Evolutionary conservation across 1,284 basidiomycete species (phyloP).

Genomic region (Cystobasidium slooffiae): DNA sequence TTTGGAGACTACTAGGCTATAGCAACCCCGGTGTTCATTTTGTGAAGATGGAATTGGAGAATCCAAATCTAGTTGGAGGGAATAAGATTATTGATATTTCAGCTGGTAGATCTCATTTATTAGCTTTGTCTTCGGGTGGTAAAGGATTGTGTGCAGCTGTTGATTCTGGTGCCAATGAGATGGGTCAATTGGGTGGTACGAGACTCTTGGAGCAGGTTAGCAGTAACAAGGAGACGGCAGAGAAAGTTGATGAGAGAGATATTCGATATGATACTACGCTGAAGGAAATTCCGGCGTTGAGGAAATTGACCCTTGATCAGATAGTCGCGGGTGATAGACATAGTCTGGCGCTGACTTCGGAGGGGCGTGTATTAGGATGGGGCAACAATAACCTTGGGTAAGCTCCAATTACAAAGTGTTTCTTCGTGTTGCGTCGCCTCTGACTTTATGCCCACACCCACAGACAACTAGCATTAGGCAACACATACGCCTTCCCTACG

Average conservation of each 20-base stretch:
- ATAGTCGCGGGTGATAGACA: constrained; percentile 74
- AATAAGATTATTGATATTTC: constrained; percentile 71
- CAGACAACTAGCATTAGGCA: constrained; percentile 63
- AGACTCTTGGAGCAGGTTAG: constrained; percentile 57
- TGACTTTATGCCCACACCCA: neutral
- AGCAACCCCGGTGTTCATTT: constrained; percentile 57
- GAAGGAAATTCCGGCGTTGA: constrained; percentile 78
- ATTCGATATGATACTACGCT: constrained; percentile 74
- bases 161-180: constrained; percentile 74
- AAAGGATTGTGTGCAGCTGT: constrained; percentile 80
- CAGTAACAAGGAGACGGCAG: constrained; percentile 44
- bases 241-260: constrained; percentile 54
- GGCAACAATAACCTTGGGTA: constrained; percentile 78
- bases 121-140: constrained; percentile 80
- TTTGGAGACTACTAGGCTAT: constrained; percentile 52
- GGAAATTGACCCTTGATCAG: constrained; percentile 68
- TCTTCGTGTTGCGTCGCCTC: neutral
- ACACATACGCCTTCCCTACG: constrained; percentile 68
- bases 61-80: constrained; percentile 59
- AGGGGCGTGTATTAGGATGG: constrained; percentile 83
- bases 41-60: constrained; percentile 61
- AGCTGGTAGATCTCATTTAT: constrained; percentile 77
- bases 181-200: constrained; percentile 78
- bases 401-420: constrained; percentile 47
- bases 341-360: constrained; percentile 69